A percentile compares a stretch with the other conserved stretches of the same genome.
Conservation (phyloP, 2,329 filamentous ascomycete genomes). For the Pyricularia grisea region DNA sequence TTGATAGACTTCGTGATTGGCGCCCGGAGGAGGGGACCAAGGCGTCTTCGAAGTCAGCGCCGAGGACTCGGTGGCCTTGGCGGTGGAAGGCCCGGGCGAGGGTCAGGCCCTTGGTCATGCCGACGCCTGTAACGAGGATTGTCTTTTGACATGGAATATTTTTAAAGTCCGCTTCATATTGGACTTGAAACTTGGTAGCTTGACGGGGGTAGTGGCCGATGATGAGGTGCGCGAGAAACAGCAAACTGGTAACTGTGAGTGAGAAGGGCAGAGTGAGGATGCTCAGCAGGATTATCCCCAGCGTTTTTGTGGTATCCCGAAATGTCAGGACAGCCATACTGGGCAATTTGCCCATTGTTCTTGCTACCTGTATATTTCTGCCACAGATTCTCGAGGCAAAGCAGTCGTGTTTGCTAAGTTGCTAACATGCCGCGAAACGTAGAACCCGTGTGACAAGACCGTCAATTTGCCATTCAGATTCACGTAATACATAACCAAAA, state of each 20-base stretch:
- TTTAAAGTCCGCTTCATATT: background rate
- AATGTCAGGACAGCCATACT: background rate
- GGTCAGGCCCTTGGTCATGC: constrained; percentile 61
- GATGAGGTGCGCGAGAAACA: background rate
- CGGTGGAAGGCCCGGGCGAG: constrained; percentile 57
- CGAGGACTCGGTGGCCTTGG: constrained; percentile 60
- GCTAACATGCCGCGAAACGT: no score
- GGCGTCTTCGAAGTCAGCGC: constrained; percentile 33
- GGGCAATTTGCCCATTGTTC: no score
- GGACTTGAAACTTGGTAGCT: background rate
- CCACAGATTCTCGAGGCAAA: background rate
- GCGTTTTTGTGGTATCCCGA: background rate
- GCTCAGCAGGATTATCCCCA: background rate
- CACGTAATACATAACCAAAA: no score
- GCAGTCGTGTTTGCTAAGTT: background rate
- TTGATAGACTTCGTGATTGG: background rate
- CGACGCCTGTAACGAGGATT: constrained; percentile 62
- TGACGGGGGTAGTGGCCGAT: background rate
- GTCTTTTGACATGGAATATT: constrained; percentile 21
- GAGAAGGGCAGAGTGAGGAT: background rate
- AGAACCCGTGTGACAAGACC: background rate
- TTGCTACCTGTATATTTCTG: background rate
- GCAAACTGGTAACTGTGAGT: background rate
- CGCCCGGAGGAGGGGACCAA: background rate
- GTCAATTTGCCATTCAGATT: background rate